These are phyloP conservation scores for Leucogyrophana mollusca DNA, from an alignment of 768 basidiomycete species.

Conservation along the genomic window DNA sequence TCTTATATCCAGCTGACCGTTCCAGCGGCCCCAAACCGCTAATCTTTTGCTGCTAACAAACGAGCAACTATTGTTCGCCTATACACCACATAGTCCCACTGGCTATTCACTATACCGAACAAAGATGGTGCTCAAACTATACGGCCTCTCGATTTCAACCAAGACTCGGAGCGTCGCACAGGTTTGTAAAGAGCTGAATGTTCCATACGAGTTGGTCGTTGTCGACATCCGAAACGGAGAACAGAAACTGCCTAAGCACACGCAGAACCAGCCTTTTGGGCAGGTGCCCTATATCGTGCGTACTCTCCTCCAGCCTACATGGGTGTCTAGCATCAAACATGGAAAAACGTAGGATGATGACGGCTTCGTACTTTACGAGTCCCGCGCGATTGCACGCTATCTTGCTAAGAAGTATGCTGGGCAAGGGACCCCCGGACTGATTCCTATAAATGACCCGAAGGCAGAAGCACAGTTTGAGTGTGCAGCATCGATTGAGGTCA, in stretches of 20 bases:
- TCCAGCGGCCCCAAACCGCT: no score
- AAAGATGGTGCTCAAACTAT: constrained; percentile 50
- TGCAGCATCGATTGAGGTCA: constrained; percentile 26
- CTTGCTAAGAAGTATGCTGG: constrained; percentile 47
- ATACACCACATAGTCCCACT: no score
- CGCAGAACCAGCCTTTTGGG: constrained; percentile 37
- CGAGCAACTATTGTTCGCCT: no score
- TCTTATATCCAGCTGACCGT: no score
- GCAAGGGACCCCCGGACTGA: constrained; percentile 44
- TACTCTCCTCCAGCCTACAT: not conserved
- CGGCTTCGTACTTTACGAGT: constrained; percentile 56
- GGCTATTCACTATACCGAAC: no score
- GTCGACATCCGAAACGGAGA: constrained; percentile 33
- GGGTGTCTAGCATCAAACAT: not conserved
- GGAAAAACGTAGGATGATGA: constrained; percentile 42
- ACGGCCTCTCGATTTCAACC: constrained; percentile 36
- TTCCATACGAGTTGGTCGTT: constrained; percentile 36
- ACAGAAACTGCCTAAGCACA: constrained; percentile 33
- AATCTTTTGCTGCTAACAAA: no score
- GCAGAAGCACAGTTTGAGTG: constrained; percentile 43
- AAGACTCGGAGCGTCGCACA: constrained; percentile 39
- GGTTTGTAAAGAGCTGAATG: constrained; percentile 37
- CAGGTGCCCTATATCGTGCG: constrained; percentile 34
- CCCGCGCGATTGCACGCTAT: constrained; percentile 55
- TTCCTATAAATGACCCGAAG: constrained; percentile 38